Evolutionary conservation across 148 eudicot genomes (phyloP).

Genomic region (Beta vulgaris): DNA sequence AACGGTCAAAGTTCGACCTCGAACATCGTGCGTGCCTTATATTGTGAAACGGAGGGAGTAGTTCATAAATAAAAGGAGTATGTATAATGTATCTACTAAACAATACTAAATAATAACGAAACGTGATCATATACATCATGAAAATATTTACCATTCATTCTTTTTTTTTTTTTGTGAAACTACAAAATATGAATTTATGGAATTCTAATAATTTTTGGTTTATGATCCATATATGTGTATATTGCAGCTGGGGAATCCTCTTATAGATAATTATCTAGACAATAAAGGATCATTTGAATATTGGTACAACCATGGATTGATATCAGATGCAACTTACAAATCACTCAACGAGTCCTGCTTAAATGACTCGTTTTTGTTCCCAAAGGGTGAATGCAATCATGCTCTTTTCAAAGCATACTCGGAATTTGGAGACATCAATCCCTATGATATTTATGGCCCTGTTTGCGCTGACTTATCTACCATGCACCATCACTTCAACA

Average conservation of each 20-base stretch:
- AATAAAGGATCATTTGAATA: constrained; percentile 44
- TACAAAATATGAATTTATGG: too few relatives aligned
- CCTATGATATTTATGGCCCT: constrained; percentile 35
- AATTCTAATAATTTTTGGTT: too few relatives aligned
- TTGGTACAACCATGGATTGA: constrained; percentile 54
- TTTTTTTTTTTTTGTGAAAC: too few relatives aligned
- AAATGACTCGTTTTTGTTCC: constrained; percentile 42
- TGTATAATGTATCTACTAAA: too few relatives aligned
- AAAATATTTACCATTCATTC: too few relatives aligned
- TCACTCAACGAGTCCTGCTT: constrained; percentile 39
- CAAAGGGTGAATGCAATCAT: constrained; percentile 29
- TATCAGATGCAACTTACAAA: constrained; percentile 33
- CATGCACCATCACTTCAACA: constrained; percentile 7
- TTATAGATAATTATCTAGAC: constrained; percentile 37
- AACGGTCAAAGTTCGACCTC: too few relatives aligned
- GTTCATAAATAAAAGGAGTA: too few relatives aligned
- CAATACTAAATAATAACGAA: too few relatives aligned
- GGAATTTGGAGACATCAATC: constrained; percentile 36
- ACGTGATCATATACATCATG: too few relatives aligned
- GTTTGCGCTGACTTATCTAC: constrained; percentile 17
- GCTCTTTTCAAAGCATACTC: constrained; percentile 37
- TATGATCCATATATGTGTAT: too few relatives aligned
- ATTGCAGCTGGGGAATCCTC: constrained; percentile 43
- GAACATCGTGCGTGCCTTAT: too few relatives aligned
- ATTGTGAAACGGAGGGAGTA: too few relatives aligned